Conservation (phyloP, 805 yeast species). For the Sugiyamaella qingdaonensis region DNA sequence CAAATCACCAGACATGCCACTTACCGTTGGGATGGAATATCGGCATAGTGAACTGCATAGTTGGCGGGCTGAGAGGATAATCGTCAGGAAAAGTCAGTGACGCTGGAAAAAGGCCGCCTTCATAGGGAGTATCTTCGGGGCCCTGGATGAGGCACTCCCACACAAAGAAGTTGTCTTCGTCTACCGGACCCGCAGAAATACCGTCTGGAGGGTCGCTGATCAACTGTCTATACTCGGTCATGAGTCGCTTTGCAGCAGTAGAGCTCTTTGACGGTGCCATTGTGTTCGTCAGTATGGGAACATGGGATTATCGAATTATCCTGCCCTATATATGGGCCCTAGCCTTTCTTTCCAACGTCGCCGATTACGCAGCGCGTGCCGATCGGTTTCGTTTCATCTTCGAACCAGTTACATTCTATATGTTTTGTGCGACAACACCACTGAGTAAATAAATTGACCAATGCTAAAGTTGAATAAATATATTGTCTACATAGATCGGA, state of each 20-base stretch:
- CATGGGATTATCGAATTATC: too few species aligned
- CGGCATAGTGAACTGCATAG: slow-evolving; percentile 69
- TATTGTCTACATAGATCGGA: too few species aligned
- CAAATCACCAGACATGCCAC: background rate
- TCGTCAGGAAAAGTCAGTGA: slow-evolving; percentile 66
- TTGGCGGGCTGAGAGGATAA: slow-evolving; percentile 81
- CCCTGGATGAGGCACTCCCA: slow-evolving; percentile 88
- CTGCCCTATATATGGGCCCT: too few species aligned
- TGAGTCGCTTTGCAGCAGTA: slow-evolving; percentile 81
- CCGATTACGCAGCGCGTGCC: too few species aligned
- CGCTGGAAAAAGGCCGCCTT: slow-evolving; percentile 84
- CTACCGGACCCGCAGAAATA: slow-evolving; percentile 84
- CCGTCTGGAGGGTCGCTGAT: slow-evolving; percentile 90
- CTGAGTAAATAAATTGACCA: too few species aligned
- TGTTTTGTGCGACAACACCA: too few species aligned
- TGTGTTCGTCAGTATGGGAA: background rate
- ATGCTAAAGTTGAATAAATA: too few species aligned
- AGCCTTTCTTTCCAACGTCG: too few species aligned
- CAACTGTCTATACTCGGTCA: slow-evolving; percentile 86
- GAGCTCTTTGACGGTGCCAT: slow-evolving; percentile 2
- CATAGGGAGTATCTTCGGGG: slow-evolving; percentile 79
- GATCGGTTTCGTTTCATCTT: too few species aligned
- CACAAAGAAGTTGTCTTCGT: slow-evolving; percentile 64
- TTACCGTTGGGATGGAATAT: slow-evolving; percentile 80
- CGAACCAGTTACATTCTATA: too few species aligned